phyloP scores from a whole-genome alignment of 352 stramenopile genomes.

The Phytophthora sp. region DNA sequence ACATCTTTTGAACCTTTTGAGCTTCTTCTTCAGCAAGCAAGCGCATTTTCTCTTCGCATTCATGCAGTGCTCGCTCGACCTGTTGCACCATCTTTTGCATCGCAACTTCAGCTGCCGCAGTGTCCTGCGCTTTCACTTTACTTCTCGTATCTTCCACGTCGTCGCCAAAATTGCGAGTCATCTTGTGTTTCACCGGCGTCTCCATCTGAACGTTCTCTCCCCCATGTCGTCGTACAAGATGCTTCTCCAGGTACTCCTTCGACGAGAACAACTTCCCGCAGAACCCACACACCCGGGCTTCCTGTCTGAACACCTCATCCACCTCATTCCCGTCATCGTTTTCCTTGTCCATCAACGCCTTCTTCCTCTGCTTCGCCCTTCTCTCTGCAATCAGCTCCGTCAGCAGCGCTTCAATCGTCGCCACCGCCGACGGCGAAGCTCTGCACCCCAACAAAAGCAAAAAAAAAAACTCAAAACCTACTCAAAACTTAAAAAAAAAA shows the following conservation, averaged over 20 bases:
- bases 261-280: conserved; percentile 81
- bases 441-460: conserved; percentile 26
- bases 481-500: not conserved
- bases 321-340: not conserved
- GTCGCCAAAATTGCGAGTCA: not conserved
- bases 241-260: conserved; percentile 63
- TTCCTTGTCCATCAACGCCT: not conserved
- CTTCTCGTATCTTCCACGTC: conserved; percentile 5
- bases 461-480: not conserved
- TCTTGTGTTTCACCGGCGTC: conserved; percentile 17
- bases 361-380: conserved; percentile 22
- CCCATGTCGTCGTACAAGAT: conserved; percentile 57
- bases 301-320: conserved; percentile 18
- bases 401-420: conserved; percentile 64
- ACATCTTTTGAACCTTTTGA: conserved; percentile 55
- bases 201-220: conserved; percentile 26
- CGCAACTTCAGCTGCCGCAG: conserved; percentile 6
- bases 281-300: conserved; percentile 58
- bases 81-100: conserved; percentile 63
- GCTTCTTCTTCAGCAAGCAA: conserved; percentile 50
- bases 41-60: conserved; percentile 58
- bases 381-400: conserved; percentile 48
- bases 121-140: not conserved
- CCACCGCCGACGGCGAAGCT: conserved; percentile 58
- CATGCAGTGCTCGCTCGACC: conserved; percentile 49